phyloP scores from a whole-genome alignment of 805 yeast species.

The Lachancea sp. region DNA sequence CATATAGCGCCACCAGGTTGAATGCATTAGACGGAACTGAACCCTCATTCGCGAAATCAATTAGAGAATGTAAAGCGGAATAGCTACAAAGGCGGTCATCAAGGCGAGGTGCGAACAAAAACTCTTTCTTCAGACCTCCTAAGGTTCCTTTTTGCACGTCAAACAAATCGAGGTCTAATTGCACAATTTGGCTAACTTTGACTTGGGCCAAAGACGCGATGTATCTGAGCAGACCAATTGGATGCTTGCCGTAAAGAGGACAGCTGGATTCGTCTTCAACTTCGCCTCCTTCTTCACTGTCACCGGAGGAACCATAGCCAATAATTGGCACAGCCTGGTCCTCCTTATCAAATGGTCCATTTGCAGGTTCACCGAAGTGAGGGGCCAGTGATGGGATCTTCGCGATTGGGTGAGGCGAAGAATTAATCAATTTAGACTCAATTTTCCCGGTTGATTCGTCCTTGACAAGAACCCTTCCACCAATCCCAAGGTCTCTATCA shows the following conservation, averaged over 20 bases:
- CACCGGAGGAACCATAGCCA: constrained; percentile 43
- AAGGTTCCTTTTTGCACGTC: constrained; percentile 74
- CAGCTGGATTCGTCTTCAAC: constrained; percentile 54
- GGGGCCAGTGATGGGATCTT: constrained; percentile 82
- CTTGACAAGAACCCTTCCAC: constrained; percentile 64
- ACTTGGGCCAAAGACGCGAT: constrained; percentile 56
- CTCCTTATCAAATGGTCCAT: constrained; percentile 70
- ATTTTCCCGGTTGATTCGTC: constrained; percentile 33
- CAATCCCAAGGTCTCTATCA: constrained; percentile 82
- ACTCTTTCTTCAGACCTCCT: constrained; percentile 74
- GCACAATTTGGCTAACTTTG: constrained; percentile 54
- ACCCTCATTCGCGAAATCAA: constrained; percentile 42
- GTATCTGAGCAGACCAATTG: constrained; percentile 60
- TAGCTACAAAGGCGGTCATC: constrained; percentile 81
- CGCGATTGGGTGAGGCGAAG: constrained; percentile 66
- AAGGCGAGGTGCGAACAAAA: constrained; percentile 73
- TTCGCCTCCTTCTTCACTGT: constrained; percentile 35
- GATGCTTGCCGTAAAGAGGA: constrained; percentile 66
- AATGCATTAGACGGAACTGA: constrained; percentile 37
- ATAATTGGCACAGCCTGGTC: constrained; percentile 73
- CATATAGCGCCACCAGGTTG: constrained; percentile 59
- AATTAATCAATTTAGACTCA: constrained; percentile 43
- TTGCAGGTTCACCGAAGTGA: constrained; percentile 69
- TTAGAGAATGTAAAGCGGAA: constrained; percentile 58
- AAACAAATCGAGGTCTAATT: constrained; percentile 69